phyloP scores from a whole-genome alignment of 129 eudicot genomes.

The Rutidosis leptorrhynchoides region DNA sequence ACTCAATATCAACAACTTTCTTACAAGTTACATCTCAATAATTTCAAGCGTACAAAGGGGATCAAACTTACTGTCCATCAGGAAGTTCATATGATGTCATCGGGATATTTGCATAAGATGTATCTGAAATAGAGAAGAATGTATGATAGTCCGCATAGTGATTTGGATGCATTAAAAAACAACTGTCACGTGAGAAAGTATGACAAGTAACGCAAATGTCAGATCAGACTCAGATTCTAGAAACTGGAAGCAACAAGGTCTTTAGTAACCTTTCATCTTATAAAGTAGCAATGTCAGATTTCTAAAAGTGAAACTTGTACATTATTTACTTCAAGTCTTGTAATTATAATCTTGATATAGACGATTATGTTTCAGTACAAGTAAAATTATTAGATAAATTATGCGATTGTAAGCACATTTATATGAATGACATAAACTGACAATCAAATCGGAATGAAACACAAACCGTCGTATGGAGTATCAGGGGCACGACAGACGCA shows the following conservation, averaged over 20 bases:
- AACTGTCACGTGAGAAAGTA: neutral
- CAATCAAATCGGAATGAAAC: neutral
- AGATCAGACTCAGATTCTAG: too few relatives aligned
- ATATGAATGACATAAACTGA: neutral
- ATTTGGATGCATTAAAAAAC: too few relatives aligned
- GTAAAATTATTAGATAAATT: neutral
- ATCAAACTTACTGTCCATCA: slow-evolving; percentile 94
- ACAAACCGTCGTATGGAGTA: slow-evolving; percentile 92
- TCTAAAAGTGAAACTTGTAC: neutral
- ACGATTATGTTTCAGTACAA: neutral
- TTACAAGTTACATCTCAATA: slow-evolving; percentile 10
- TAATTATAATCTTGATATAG: neutral
- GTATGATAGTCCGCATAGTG: too few relatives aligned
- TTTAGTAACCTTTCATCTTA: too few relatives aligned
- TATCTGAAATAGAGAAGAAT: slow-evolving; percentile 40
- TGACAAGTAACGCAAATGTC: too few relatives aligned
- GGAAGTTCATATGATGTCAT: slow-evolving; percentile 99
- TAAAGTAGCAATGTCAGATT: neutral
- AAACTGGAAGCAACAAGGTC: too few relatives aligned
- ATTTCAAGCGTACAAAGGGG: slow-evolving; percentile 11
- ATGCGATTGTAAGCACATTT: neutral
- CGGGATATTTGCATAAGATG: slow-evolving; percentile 91
- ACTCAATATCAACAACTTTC: neutral
- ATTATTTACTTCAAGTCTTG: neutral
- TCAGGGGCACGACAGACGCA: slow-evolving; percentile 99